Percentiles rank a stretch among this genome's conserved stretches.
Conservation (phyloP, 768 basidiomycete genomes). For the Boletus tomentosulus region DNA sequence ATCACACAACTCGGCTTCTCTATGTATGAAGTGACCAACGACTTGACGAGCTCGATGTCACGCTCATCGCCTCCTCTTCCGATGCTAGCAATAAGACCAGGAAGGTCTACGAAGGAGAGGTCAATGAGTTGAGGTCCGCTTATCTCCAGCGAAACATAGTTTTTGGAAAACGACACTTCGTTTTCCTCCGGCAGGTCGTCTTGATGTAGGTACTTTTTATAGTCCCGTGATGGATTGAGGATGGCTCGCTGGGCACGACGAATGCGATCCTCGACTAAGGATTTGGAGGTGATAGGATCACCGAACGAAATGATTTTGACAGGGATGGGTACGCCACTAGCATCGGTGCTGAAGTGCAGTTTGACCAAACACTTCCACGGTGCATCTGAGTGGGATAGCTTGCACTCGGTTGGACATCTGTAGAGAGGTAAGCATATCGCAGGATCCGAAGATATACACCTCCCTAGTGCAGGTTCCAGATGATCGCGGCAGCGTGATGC, state of each 20-base stretch:
- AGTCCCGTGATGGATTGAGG: slow-evolving; percentile 46
- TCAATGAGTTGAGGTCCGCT: slow-evolving; percentile 58
- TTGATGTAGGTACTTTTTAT: slow-evolving; percentile 11
- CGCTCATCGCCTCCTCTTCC: slow-evolving; percentile 43
- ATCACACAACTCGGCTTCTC: slow-evolving; percentile 65
- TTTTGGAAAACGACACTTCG: slow-evolving; percentile 45
- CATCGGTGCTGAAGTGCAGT: slow-evolving; percentile 42
- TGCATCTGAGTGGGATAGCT: slow-evolving; percentile 37
- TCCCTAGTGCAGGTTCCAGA: slow-evolving; percentile 72
- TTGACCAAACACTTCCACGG: slow-evolving; percentile 52
- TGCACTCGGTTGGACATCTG: slow-evolving; percentile 59
- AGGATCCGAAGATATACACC: not conserved
- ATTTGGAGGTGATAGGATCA: slow-evolving; percentile 43
- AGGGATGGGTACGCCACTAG: slow-evolving; percentile 34
- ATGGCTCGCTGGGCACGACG: slow-evolving; percentile 63
- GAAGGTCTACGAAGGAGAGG: slow-evolving; percentile 62
- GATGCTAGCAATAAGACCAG: slow-evolving; percentile 59
- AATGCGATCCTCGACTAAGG: slow-evolving; percentile 60
- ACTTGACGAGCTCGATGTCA: slow-evolving; percentile 61
- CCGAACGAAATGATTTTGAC: slow-evolving; percentile 44
- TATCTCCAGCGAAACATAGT: slow-evolving; percentile 55
- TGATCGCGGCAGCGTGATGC: slow-evolving; percentile 62
- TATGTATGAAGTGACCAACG: slow-evolving; percentile 57
- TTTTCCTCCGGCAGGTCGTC: slow-evolving; percentile 10
- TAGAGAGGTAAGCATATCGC: not conserved